These are phyloP conservation scores for Aspergillus awamori DNA, from an alignment of 2,329 filamentous ascomycete species.

Conservation along the genomic window DNA sequence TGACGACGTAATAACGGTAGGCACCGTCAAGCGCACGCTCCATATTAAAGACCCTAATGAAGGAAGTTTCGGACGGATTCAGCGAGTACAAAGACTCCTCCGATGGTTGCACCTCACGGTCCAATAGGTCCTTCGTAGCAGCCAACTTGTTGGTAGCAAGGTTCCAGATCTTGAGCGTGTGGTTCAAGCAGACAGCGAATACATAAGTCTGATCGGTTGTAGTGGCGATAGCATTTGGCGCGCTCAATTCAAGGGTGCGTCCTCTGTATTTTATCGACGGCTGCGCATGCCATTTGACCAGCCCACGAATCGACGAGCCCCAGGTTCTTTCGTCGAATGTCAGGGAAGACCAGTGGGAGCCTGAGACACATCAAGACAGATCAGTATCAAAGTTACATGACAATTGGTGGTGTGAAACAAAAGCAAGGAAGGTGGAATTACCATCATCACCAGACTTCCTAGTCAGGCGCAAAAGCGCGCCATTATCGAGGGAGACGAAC, in stretches of 20 bases:
- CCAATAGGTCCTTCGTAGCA: slow-evolving; percentile 75
- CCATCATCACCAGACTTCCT: slow-evolving; percentile 59
- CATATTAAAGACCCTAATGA: slow-evolving; percentile 72
- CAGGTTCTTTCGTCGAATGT: slow-evolving; percentile 54
- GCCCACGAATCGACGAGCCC: slow-evolving; percentile 51
- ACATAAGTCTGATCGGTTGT: slow-evolving; percentile 54
- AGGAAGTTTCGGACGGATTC: slow-evolving; percentile 74
- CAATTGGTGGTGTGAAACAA: slow-evolving; percentile 6
- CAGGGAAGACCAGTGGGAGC: slow-evolving; percentile 49
- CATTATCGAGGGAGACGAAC: slow-evolving; percentile 66
- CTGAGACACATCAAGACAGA: slow-evolving; percentile 21
- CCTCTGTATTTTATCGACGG: slow-evolving; percentile 47
- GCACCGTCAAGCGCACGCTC: slow-evolving; percentile 50
- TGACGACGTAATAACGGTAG: slow-evolving; percentile 66
- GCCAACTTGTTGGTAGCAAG: slow-evolving; percentile 76
- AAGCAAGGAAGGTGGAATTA: slow-evolving; percentile 25
- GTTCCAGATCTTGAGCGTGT: slow-evolving; percentile 88
- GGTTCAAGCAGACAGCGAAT: slow-evolving; percentile 86
- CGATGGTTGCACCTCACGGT: slow-evolving; percentile 65
- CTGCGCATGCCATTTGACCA: slow-evolving; percentile 49
- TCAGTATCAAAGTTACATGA: slow-evolving; percentile 10
- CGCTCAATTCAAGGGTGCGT: slow-evolving; percentile 46
- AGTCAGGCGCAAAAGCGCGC: slow-evolving; percentile 65
- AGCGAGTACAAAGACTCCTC: slow-evolving; percentile 75
- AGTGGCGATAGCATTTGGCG: slow-evolving; percentile 48